These are phyloP conservation scores for Ogataea parapolymorpha DNA, from an alignment of 805 yeast species.

Conservation along the genomic window DNA sequence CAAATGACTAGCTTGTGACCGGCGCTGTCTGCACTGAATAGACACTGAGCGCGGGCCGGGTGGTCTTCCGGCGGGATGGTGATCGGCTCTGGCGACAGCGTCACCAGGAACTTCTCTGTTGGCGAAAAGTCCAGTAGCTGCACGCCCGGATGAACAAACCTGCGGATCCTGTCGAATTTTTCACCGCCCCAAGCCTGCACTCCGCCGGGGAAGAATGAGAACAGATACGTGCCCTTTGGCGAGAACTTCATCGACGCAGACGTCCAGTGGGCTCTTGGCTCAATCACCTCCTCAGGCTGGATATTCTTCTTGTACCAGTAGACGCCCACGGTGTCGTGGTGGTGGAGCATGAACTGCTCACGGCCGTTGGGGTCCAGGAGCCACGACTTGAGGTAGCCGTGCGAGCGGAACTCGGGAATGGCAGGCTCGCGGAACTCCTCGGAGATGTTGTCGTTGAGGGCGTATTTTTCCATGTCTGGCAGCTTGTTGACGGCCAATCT, in stretches of 20 bases:
- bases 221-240: conserved; percentile 85
- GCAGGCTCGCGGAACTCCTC: conserved; percentile 69
- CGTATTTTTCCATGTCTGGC: conserved; percentile 77
- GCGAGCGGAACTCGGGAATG: conserved; percentile 66
- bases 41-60: conserved; percentile 65
- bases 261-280: conserved; percentile 83
- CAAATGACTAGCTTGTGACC: conserved; percentile 94
- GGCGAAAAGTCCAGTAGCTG: conserved; percentile 91
- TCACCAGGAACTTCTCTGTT: conserved; percentile 82
- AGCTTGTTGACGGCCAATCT: conserved; percentile 80
- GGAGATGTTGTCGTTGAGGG: conserved; percentile 57
- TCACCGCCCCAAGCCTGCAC: conserved; percentile 95
- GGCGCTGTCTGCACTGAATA: conserved; percentile 81
- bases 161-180: conserved; percentile 64
- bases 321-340: conserved; percentile 75
- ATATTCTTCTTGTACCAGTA: conserved; percentile 76
- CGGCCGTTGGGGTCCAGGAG: conserved; percentile 83
- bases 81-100: conserved; percentile 86
- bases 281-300: conserved; percentile 72
- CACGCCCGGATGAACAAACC: conserved; percentile 86
- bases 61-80: conserved; percentile 60
- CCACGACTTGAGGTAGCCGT: conserved; percentile 88
- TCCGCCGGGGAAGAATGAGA: conserved; percentile 91
- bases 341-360: conserved; percentile 84
- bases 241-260: conserved; percentile 86